A percentile compares a stretch with the other conserved stretches of the same genome.
These are phyloP conservation scores for Pythium diclinum DNA, from an alignment of 352 stramenopile genomes.

Conservation along the genomic window DNA sequence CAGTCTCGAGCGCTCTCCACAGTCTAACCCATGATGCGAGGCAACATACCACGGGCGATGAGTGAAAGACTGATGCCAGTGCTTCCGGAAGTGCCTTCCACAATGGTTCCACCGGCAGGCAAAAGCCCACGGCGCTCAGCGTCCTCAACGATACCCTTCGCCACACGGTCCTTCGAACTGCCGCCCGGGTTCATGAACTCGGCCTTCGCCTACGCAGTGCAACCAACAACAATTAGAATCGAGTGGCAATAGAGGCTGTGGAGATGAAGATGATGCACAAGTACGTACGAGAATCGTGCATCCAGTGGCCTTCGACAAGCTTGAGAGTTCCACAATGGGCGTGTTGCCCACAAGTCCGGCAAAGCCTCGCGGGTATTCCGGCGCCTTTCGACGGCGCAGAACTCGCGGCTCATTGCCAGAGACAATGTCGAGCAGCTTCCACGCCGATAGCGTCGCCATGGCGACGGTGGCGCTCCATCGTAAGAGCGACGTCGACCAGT, in stretches of 20 bases:
- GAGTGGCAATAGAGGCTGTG: too few species aligned
- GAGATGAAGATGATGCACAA: too few species aligned
- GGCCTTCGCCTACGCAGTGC: conserved; percentile 78
- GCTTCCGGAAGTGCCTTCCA: conserved; percentile 97
- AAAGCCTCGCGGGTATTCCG: conserved; percentile 50
- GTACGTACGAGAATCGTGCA: conserved; percentile 83
- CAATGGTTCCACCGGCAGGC: conserved; percentile 90
- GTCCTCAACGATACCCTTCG: conserved; percentile 93
- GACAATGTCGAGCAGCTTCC: conserved; percentile 62
- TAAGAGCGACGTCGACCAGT: conserved; percentile 46
- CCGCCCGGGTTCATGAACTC: conserved; percentile 97
- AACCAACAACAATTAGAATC: neutral
- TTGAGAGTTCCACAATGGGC: conserved; percentile 88
- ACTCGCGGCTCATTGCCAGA: neutral
- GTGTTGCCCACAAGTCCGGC: conserved; percentile 92
- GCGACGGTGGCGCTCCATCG: conserved; percentile 56
- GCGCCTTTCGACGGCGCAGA: conserved; percentile 19
- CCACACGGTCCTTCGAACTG: conserved; percentile 97
- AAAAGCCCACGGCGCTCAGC: conserved; percentile 89
- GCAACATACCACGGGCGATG: conserved; percentile 71
- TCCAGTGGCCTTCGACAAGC: conserved; percentile 87
- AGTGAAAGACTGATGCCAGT: conserved; percentile 97
- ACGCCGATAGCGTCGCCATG: conserved; percentile 63
- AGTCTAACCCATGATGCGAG: too few species aligned
- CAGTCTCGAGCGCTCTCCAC: neutral